Conservation (phyloP, 306 rosid genomes). For the Fragaria ananassa region DNA sequence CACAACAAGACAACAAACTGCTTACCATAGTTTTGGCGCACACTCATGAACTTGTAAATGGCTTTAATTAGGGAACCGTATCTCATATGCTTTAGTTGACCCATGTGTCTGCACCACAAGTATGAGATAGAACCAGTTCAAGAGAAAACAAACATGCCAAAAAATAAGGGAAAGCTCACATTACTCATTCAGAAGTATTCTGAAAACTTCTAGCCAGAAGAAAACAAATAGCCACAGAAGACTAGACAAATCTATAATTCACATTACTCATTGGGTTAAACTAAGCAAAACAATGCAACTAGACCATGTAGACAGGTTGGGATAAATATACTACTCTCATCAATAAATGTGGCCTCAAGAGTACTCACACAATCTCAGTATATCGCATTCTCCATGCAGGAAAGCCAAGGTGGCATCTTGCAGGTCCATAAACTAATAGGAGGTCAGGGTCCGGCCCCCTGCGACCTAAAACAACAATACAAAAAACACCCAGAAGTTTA, state of each 20-base stretch:
- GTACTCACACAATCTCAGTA: slow-evolving; percentile 82
- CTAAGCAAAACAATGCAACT: background rate
- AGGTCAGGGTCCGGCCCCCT: slow-evolving; percentile 83
- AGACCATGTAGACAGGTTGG: background rate
- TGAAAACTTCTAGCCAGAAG: background rate
- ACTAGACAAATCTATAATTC: background rate
- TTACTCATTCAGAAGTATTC: background rate
- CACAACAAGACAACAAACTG: background rate
- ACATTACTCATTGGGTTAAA: background rate
- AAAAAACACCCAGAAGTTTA: slow-evolving; percentile 15
- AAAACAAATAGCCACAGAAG: background rate
- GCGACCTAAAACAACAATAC: slow-evolving; percentile 43
- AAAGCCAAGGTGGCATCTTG: slow-evolving; percentile 89
- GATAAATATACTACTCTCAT: background rate
- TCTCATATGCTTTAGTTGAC: slow-evolving; percentile 59
- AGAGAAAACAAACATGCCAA: background rate
- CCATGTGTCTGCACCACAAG: slow-evolving; percentile 67
- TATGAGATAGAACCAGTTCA: slow-evolving; percentile 20
- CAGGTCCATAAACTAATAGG: slow-evolving; percentile 79
- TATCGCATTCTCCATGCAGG: slow-evolving; percentile 90
- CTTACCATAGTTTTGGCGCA: slow-evolving; percentile 79
- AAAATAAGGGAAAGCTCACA: slow-evolving; percentile 3
- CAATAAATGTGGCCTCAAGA: background rate
- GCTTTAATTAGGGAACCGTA: slow-evolving; percentile 73
- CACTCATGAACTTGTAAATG: slow-evolving; percentile 57